phyloP scores from a whole-genome alignment of 257 asterid species.

The Ophiorrhiza pumila region DNA sequence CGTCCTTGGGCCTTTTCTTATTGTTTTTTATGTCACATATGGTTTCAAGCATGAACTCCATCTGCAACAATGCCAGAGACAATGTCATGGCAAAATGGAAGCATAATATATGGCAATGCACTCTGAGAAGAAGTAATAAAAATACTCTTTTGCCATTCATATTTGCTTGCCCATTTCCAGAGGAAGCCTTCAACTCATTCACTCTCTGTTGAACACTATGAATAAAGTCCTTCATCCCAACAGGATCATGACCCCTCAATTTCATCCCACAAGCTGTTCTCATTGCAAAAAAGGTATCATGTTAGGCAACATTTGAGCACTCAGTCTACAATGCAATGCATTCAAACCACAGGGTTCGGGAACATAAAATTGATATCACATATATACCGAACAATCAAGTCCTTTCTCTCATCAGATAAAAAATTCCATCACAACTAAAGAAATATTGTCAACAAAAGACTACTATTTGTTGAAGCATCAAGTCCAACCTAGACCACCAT shows the following conservation, averaged over 20 bases:
- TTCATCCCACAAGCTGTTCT: constrained; percentile 93
- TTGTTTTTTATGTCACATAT: constrained; percentile 95
- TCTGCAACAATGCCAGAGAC: constrained; percentile 44
- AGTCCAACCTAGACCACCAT: neutral
- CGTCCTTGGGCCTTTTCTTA: constrained; percentile 63
- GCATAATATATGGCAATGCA: constrained; percentile 19
- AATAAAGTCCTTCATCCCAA: constrained; percentile 84
- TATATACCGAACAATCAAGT: neutral
- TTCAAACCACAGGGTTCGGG: neutral
- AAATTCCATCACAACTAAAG: neutral
- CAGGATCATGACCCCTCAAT: constrained; percentile 90
- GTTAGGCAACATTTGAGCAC: neutral
- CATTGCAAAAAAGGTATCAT: neutral
- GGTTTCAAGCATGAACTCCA: constrained; percentile 90
- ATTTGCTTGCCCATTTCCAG: constrained; percentile 53
- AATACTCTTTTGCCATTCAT: constrained; percentile 67
- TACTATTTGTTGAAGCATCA: neutral
- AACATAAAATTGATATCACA: neutral
- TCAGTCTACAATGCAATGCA: neutral
- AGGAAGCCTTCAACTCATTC: constrained; percentile 67
- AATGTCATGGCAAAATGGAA: constrained; percentile 19
- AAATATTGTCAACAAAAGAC: neutral
- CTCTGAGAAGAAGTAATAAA: constrained; percentile 10
- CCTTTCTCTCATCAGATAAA: neutral
- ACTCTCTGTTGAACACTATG: constrained; percentile 70